Evolutionary conservation across 768 basidiomycete genomes (phyloP).

Genomic region (Kwoniella bestiolae): DNA sequence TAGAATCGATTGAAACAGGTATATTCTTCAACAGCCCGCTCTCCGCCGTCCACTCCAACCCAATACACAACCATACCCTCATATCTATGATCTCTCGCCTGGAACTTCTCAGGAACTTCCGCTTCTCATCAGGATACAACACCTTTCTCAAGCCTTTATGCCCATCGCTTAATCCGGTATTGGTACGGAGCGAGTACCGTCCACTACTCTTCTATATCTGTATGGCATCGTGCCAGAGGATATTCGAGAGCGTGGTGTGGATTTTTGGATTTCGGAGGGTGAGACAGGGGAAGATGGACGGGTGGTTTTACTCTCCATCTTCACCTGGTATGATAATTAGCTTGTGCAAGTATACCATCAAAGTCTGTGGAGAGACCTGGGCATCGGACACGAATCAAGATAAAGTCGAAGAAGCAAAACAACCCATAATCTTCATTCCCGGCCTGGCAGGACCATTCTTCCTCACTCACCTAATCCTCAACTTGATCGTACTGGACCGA

Average conservation of each 20-base stretch:
- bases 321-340: too few relatives aligned
- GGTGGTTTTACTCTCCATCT: neutral
- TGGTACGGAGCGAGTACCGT: neutral
- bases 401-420: too few relatives aligned
- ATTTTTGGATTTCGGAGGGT: slow-evolving; percentile 7
- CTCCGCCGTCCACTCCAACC: neutral
- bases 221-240: neutral
- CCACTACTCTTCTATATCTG: slow-evolving; percentile 16
- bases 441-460: slow-evolving; percentile 24
- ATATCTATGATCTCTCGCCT: slow-evolving; percentile 14
- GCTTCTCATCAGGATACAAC: slow-evolving; percentile 24
- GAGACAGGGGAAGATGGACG: neutral
- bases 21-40: slow-evolving; percentile 20
- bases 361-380: too few relatives aligned
- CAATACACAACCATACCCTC: slow-evolving; percentile 17
- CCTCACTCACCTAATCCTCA: slow-evolving; percentile 16
- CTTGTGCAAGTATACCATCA: too few relatives aligned
- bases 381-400: too few relatives aligned
- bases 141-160: slow-evolving; percentile 1
- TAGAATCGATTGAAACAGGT: neutral
- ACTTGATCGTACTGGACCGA: slow-evolving; percentile 9
- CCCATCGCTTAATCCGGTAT: neutral
- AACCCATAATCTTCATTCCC: slow-evolving; percentile 24
- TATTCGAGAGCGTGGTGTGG: slow-evolving; percentile 9
- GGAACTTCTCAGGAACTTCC: slow-evolving; percentile 19